These are phyloP conservation scores for Athelia sp. DNA, from an alignment of 1,284 basidiomycete genomes.

Conservation along the genomic window DNA sequence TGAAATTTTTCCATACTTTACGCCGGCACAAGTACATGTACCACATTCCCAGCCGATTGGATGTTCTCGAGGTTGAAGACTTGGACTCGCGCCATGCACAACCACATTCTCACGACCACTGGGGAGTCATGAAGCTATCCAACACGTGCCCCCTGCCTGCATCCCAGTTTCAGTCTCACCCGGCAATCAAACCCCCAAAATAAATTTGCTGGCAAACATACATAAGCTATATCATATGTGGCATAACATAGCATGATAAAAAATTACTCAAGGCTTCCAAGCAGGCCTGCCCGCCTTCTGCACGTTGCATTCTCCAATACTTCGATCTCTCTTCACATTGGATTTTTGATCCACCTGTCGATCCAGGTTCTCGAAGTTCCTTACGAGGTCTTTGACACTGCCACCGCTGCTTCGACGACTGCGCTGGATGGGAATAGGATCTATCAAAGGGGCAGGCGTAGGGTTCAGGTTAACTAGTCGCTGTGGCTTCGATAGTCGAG, in stretches of 20 bases:
- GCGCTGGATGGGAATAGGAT: slow-evolving; percentile 18
- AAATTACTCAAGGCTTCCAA: slow-evolving; percentile 14
- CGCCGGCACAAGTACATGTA: background rate
- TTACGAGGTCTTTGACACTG: slow-evolving; percentile 67
- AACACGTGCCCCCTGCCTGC: too few relatives aligned
- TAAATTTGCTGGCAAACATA: too few relatives aligned
- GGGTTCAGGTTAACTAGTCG: slow-evolving; percentile 54
- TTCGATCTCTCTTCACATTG: slow-evolving; percentile 17
- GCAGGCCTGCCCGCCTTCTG: slow-evolving; percentile 13
- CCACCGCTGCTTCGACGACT: slow-evolving; percentile 50
- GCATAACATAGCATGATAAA: background rate
- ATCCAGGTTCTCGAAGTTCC: slow-evolving; percentile 46
- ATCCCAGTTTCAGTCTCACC: too few relatives aligned
- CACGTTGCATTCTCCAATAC: slow-evolving; percentile 21
- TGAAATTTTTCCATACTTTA: background rate
- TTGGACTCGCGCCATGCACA: too few relatives aligned
- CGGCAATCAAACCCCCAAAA: too few relatives aligned
- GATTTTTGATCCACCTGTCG: background rate
- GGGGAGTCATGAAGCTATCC: too few relatives aligned
- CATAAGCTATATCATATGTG: too few relatives aligned
- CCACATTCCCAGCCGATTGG: too few relatives aligned
- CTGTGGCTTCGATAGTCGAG: slow-evolving; percentile 35
- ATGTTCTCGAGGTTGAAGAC: too few relatives aligned
- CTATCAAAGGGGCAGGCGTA: slow-evolving; percentile 29
- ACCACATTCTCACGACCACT: too few relatives aligned